Evolutionary conservation across 2,329 filamentous ascomycete genomes (phyloP), one percentile per base, ranked within the genome.

Genomic region (Ceratocystis cubensis): DNA sequence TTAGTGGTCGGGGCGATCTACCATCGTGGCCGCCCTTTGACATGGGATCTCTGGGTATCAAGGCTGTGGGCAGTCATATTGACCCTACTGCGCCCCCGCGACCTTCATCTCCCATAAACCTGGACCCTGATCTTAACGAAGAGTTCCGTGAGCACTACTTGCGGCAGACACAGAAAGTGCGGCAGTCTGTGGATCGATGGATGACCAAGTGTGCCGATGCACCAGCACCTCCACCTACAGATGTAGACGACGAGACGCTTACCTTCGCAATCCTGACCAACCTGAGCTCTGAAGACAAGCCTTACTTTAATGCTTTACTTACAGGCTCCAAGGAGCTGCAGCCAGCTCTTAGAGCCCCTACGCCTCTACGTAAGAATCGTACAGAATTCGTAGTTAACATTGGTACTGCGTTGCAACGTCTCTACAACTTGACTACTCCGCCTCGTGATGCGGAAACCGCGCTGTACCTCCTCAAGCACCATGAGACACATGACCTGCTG

Each of bases 201-300:
- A 84, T 97, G 69, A 87, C 83, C 45, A 88, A 84, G 68, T 93
- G 93, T 71, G 86, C 87, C 41, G 88, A 91, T 69, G 82, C 84
- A 17, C 83, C 87, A 1, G 84, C 84, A 1, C 88, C 87, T 64
- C 87, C 90, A 1, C 91, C 91, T 0, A 87, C 92, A 69, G 93
- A 96, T 67, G 88, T 96, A 5, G 93, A 96, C 72, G 92, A 96
- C 69, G 93, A 96, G 76, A 97, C 93, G 0, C 78, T 97, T 45
- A 88, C 88, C 1, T 96, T 97, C 76, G 92, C 93, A 65, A 95
- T 97, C 75, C 79, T 96, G 68, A 97, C 93, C 8, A 92, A 91
- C 72, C 81, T 97, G 13, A 85, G 88, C 64, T 78, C 84, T 1
- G 83, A 88, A 53, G 86, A 95, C 70, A 84, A 90, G 22, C 88